These are phyloP conservation scores for Rubia balearica DNA, from an alignment of 305 asterid genomes.

Conservation along the genomic window DNA sequence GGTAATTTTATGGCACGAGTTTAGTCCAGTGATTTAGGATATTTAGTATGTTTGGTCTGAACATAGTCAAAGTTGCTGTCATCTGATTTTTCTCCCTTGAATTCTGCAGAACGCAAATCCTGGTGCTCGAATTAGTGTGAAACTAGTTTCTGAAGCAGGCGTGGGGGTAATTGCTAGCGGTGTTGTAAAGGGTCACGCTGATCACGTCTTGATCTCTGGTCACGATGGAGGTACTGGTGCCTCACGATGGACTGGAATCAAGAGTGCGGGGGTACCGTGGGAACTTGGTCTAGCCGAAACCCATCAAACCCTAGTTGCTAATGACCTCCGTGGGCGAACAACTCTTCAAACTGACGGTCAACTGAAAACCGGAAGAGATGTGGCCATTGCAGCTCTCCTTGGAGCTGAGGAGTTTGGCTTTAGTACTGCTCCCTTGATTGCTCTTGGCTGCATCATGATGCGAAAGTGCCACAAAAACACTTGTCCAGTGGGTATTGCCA, in stretches of 20 bases:
- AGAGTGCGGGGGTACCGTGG: slow-evolving; percentile 99
- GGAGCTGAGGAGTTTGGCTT: slow-evolving; percentile 99
- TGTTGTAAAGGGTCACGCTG: slow-evolving; percentile 99
- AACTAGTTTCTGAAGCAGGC: slow-evolving; percentile 99
- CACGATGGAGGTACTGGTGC: slow-evolving; percentile 99
- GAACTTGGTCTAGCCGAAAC: slow-evolving; percentile 99
- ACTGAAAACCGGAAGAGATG: slow-evolving; percentile 96
- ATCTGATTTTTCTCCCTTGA: slow-evolving; percentile 9
- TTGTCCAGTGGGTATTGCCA: slow-evolving; percentile 98
- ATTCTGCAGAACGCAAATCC: slow-evolving; percentile 83
- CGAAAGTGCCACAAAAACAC: slow-evolving; percentile 99
- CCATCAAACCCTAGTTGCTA: slow-evolving; percentile 97
- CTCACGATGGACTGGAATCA: slow-evolving; percentile 97
- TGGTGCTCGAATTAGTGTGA: slow-evolving; percentile 92
- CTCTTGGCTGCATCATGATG: slow-evolving; percentile 99
- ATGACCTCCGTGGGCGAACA: slow-evolving; percentile 96
- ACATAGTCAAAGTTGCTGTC: slow-evolving; percentile 6
- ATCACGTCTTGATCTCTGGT: slow-evolving; percentile 94
- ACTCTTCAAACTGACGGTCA: slow-evolving; percentile 96
- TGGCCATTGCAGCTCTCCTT: slow-evolving; percentile 94
- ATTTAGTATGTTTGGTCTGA: slow-evolving; percentile 4
- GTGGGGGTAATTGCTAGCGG: slow-evolving; percentile 99
- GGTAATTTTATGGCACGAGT: slow-evolving; percentile 31
- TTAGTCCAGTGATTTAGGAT: not conserved
- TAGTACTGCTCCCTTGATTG: slow-evolving; percentile 97